Evolutionary conservation across 164 flowering plant species (phyloP), one percentile per base, ranked within the genome.

Genomic region (Hamamelis virginiana): DNA sequence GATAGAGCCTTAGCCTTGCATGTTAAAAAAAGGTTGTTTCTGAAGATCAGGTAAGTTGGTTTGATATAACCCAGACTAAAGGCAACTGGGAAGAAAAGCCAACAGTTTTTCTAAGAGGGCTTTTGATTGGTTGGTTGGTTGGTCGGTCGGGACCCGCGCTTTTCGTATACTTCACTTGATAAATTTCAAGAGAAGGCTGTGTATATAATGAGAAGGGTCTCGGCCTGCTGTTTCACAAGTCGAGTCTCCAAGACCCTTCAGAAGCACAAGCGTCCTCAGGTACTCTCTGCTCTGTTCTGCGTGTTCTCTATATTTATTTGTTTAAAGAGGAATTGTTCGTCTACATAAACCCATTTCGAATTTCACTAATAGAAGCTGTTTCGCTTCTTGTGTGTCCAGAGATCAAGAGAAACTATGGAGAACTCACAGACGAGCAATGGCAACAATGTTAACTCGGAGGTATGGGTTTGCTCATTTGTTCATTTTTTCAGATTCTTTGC

Each of bases 131-230:
- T 47, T 50, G 69, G 67, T 71, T 67, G 65, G 65, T 21, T 12
- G 25, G 67, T 59, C 65, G 77, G 76, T 47, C 55, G 64, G 77
- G 76, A 43, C 83, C 83, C 86, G 80, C 74, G 72, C 78, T 70
- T 84, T 78, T 79, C 82, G 75, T 85, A 68, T 69, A 73, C 65
- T 78, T 78, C 77, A 80, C 83, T 81, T 76, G 74, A 65, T 72
- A 62, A 25, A 46, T 70, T 69, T 28, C 48, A 11, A 15, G 23
- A 27, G 18, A 52, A 33, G 28, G 26, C 13, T 13, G 38, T 22
- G 44, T 73, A 75, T 80, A 79, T 73, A 81, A 86, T 84, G 89
- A 67, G 80, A 79, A 75, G 73, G 76, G 8, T 73, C 64, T 44
- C 64, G 1, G 23, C 44, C 19, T 79, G 80, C 74, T 80, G 83